These are phyloP conservation scores for Clitoria ternatea DNA, from an alignment of 306 rosid genomes.

Conservation along the genomic window DNA sequence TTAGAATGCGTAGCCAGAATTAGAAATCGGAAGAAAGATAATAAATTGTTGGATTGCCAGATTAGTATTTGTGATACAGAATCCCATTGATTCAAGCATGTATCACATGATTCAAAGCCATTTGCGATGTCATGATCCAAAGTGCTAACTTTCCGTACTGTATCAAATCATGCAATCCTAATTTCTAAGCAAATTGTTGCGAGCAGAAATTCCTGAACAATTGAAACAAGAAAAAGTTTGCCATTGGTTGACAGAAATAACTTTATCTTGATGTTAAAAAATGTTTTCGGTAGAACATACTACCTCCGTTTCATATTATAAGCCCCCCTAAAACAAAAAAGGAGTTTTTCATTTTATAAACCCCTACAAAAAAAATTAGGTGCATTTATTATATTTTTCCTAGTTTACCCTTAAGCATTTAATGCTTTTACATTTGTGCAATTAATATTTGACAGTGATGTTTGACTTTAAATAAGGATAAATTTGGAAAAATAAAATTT, in stretches of 20 bases:
- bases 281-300: neutral
- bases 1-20: neutral
- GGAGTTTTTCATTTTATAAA: too few relatives aligned
- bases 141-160: neutral
- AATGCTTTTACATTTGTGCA: too few relatives aligned
- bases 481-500: too few relatives aligned
- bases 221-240: neutral
- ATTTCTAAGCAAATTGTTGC: neutral
- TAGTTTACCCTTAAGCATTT: too few relatives aligned
- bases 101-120: neutral
- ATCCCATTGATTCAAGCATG: neutral
- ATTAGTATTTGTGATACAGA: neutral
- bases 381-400: too few relatives aligned
- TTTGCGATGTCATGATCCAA: neutral
- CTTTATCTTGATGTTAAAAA: neutral
- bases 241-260: neutral
- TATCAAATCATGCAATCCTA: neutral
- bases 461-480: too few relatives aligned
- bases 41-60: neutral
- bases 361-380: too few relatives aligned
- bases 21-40: neutral
- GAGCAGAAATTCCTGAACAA: neutral
- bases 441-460: too few relatives aligned
- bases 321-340: too few relatives aligned
- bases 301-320: too few relatives aligned